Conservation (phyloP, 805 yeast species). For the Candida verbasci region DNA sequence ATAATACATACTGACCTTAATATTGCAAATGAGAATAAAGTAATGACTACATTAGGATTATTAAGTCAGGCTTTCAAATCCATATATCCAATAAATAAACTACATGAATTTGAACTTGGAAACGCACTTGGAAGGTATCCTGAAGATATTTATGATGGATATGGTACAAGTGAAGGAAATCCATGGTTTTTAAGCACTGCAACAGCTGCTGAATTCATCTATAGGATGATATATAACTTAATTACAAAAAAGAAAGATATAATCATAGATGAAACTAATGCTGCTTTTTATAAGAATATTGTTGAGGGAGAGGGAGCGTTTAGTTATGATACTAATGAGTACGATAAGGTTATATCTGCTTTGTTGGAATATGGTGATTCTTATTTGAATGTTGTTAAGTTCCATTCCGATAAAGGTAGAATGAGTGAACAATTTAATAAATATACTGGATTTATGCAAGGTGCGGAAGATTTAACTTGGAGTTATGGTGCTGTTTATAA, state of each 20-base stretch:
- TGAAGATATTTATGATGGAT: slow-evolving; percentile 84
- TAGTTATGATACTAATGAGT: slow-evolving; percentile 40
- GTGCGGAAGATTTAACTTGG: slow-evolving; percentile 89
- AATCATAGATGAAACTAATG: slow-evolving; percentile 26
- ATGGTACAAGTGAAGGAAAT: slow-evolving; percentile 69
- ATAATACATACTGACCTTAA: slow-evolving; percentile 51
- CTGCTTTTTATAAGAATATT: slow-evolving; percentile 24
- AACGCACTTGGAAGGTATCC: slow-evolving; percentile 89
- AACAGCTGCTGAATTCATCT: slow-evolving; percentile 61
- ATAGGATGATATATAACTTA: slow-evolving; percentile 47
- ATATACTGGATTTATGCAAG: slow-evolving; percentile 78
- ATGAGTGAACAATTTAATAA: slow-evolving; percentile 89
- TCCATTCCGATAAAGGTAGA: slow-evolving; percentile 64
- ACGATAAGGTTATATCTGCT: slow-evolving; percentile 39
- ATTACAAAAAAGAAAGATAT: slow-evolving; percentile 39
- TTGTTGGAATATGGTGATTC: slow-evolving; percentile 62
- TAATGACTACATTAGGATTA: slow-evolving; percentile 60
- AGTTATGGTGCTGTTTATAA: slow-evolving; percentile 76
- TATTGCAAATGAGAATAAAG: slow-evolving; percentile 35
- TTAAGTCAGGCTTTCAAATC: slow-evolving; percentile 65
- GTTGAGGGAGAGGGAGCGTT: slow-evolving; percentile 10
- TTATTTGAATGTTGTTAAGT: slow-evolving; percentile 53
- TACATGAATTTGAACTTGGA: slow-evolving; percentile 34
- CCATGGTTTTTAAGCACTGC: slow-evolving; percentile 90
- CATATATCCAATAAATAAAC: slow-evolving; percentile 73